phyloP scores from a whole-genome alignment of 139 green algal genomes.

The Tetradesmus lagerheimii region DNA sequence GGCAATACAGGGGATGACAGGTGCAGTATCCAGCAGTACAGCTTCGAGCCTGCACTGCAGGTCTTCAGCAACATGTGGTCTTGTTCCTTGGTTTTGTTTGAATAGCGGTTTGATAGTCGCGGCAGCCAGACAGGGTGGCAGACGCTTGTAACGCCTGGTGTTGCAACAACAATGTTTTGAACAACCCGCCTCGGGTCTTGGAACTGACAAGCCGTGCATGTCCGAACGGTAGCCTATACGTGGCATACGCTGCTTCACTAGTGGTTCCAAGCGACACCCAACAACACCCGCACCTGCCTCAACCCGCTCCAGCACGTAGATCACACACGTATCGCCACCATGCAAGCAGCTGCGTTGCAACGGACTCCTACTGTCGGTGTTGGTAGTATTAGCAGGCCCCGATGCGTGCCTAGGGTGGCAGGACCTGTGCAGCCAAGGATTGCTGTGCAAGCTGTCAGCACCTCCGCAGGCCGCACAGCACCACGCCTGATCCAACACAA shows the following conservation, averaged over 20 bases:
- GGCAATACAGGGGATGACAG: neutral
- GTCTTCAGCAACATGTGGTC: neutral
- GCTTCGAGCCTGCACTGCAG: neutral
- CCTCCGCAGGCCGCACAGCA: neutral
- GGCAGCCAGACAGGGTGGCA: neutral
- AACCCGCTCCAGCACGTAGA: neutral
- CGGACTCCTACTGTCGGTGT: neutral
- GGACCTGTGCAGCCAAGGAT: neutral
- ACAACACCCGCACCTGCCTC: neutral
- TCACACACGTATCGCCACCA: neutral
- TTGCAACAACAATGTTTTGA: conserved; percentile 1
- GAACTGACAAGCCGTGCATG: no score
- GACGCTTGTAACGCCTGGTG: neutral
- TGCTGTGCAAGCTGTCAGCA: conserved; percentile 29
- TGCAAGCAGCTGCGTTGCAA: conserved; percentile 2
- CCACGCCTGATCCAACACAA: conserved; percentile 94
- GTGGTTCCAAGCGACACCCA: no score
- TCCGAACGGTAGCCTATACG: no score
- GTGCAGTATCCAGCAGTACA: neutral
- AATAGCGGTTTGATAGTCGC: no score
- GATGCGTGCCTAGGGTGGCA: neutral
- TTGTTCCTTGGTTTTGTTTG: neutral
- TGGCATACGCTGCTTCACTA: no score
- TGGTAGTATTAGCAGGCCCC: neutral
- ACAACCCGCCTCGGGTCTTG: neutral